A percentile compares a stretch with the other conserved stretches of the same genome.
These are phyloP conservation scores for Salix brachista DNA, from an alignment of 345 rosid species.

Conservation along the genomic window DNA sequence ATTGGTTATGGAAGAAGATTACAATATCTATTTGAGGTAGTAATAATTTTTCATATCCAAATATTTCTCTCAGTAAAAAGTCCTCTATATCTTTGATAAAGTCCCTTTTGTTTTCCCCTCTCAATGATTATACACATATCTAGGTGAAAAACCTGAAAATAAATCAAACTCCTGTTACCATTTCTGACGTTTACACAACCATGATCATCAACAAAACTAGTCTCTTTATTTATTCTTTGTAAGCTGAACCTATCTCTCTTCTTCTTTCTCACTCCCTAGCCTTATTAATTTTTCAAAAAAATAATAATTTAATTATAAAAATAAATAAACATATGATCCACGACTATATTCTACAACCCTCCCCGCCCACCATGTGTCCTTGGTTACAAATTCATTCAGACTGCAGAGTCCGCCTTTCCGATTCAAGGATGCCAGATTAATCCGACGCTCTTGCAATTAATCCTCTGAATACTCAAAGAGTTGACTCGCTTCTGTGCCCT, in stretches of 20 bases:
- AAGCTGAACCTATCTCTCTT: background rate
- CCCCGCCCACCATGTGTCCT: background rate
- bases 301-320: constrained; percentile 14
- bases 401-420: constrained; percentile 3
- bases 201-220: constrained; percentile 12
- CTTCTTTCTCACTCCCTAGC: background rate
- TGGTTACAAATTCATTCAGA: constrained; percentile 5
- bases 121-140: background rate
- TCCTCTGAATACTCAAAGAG: background rate
- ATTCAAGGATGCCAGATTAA: constrained; percentile 15
- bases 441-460: background rate
- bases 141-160: background rate
- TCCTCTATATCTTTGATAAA: background rate
- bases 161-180: background rate
- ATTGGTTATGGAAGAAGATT: too few relatives aligned
- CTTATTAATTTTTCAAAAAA: constrained; percentile 29
- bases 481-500: background rate
- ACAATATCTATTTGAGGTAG: background rate
- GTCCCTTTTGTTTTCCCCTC: background rate
- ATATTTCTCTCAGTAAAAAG: background rate
- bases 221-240: constrained; percentile 15
- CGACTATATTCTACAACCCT: constrained; percentile 20
- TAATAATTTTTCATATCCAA: background rate
- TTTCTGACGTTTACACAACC: constrained; percentile 7
- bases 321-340: constrained; percentile 22